Base-by-base conservation (phyloP, 2,329 filamentous ascomycete genomes). In the Hortaea werneckii region DNA sequence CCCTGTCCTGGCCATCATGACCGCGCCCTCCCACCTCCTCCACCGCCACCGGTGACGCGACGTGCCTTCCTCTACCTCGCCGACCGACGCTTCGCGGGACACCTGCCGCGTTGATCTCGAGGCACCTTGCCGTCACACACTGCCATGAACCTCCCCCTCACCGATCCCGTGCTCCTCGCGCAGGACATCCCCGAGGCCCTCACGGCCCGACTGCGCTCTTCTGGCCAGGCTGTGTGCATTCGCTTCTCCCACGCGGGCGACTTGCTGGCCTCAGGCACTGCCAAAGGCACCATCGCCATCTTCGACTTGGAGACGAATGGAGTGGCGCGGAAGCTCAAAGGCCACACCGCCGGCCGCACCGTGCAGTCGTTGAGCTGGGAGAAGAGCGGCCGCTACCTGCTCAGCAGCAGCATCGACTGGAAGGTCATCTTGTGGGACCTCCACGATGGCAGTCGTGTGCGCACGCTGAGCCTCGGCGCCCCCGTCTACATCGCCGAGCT, bases 231-330 rank as follows among this genome's bases (percentile, higher is more conserved):
- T 41, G 79, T 79, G 32, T 80, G 77, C 58, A 71, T 82, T 48
- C 87, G 90, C 54, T 98, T 98, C 76, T 95, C 90, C 62, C 86
- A 88, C 62, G 86, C 83, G 62, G 92, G 92, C 66, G 90, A 98
- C 67, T 89, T 92, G 58, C 81, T 98, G 52, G 92, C 92, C 39
- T 94, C 89, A 29, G 92, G 92, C 53, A 83, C 92, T 62, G 73
- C 79, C 51, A 92, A 98, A 69, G 92, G 92, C 55, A 92, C 87
- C 5, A 85, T 98, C 37, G 87, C 94, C 45, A 85, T 98, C 40
- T 98, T 94, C 76, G 92, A 98, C 63, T 80, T 96, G 42, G 94
- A 98, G 68, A 98, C 94, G 7, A 94, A 94, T 75, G 90, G 92
- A 34, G 87, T 96, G 4, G 92, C 92, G 48, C 83, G 88, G 61